These are phyloP conservation scores for Cladosporium sp. DNA, from an alignment of 2,329 filamentous ascomycete species.

Conservation along the genomic window DNA sequence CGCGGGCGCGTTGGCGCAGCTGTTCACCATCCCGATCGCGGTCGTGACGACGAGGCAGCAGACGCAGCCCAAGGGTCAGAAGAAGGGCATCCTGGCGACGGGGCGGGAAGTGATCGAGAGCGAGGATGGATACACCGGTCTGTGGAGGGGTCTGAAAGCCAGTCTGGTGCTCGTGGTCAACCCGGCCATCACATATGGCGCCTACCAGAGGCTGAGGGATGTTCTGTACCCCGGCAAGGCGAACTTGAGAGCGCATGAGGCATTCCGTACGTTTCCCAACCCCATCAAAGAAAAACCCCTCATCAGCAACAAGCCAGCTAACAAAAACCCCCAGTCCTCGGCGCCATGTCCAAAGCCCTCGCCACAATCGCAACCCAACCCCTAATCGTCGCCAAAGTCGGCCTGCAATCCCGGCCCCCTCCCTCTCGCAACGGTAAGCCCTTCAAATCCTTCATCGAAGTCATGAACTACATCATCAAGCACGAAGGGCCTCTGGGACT, in stretches of 20 bases:
- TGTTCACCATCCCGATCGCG: conserved; percentile 94
- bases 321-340: conserved; percentile 57
- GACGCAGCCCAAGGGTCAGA: conserved; percentile 78
- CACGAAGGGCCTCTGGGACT: conserved; percentile 77
- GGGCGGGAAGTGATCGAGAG: conserved; percentile 84
- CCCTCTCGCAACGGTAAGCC: conserved; percentile 79
- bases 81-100: conserved; percentile 82
- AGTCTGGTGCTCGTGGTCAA: conserved; percentile 95
- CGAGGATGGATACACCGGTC: conserved; percentile 80
- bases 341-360: conserved; percentile 86
- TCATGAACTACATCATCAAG: conserved; percentile 89
- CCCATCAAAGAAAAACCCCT: too few relatives aligned
- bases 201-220: conserved; percentile 84
- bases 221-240: conserved; percentile 72
- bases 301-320: conserved; percentile 6
- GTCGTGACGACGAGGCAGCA: conserved; percentile 96
- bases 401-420: conserved; percentile 88
- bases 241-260: conserved; percentile 76
- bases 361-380: conserved; percentile 92
- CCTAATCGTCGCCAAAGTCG: conserved; percentile 95
- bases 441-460: conserved; percentile 89
- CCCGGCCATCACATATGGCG: conserved; percentile 95
- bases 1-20: conserved; percentile 84
- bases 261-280: conserved; percentile 75
- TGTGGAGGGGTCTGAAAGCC: conserved; percentile 95